A percentile compares a stretch with the other conserved stretches of the same genome.
These are phyloP conservation scores for Lentinula sp. DNA, from an alignment of 768 basidiomycete genomes.

Conservation along the genomic window DNA sequence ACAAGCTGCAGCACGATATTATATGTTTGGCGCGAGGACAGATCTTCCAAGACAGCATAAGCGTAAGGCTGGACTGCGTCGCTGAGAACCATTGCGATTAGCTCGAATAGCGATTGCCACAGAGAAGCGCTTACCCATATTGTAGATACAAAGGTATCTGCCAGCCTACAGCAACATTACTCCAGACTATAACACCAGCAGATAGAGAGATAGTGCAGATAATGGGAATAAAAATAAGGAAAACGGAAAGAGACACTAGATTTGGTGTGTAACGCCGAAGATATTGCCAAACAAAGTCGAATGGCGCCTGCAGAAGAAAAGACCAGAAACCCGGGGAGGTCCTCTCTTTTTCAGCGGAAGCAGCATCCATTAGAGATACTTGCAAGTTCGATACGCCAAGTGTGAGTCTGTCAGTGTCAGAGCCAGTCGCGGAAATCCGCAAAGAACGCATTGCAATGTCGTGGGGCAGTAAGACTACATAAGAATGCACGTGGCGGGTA, in stretches of 20 bases:
- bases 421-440: not conserved
- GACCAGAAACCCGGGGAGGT: not conserved
- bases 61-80: slow-evolving; percentile 66
- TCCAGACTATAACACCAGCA: slow-evolving; percentile 75
- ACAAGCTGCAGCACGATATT: slow-evolving; percentile 63
- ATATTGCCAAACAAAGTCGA: slow-evolving; percentile 19
- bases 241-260: slow-evolving; percentile 62
- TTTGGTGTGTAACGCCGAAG: slow-evolving; percentile 53
- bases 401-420: slow-evolving; percentile 1
- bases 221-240: slow-evolving; percentile 55
- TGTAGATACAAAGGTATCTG: slow-evolving; percentile 62
- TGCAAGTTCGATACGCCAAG: slow-evolving; percentile 1
- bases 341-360: not conserved
- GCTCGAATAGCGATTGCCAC: not conserved
- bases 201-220: slow-evolving; percentile 52
- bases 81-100: slow-evolving; percentile 27
- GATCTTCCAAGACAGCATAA: slow-evolving; percentile 38
- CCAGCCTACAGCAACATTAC: slow-evolving; percentile 66
- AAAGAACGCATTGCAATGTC: not conserved
- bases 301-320: not conserved
- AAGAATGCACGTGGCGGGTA: not conserved
- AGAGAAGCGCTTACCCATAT: slow-evolving; percentile 57
- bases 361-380: slow-evolving; percentile 4
- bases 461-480: not conserved
- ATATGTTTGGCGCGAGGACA: slow-evolving; percentile 64